phyloP scores from a whole-genome alignment of 768 basidiomycete genomes.

The Mycena vitilis region DNA sequence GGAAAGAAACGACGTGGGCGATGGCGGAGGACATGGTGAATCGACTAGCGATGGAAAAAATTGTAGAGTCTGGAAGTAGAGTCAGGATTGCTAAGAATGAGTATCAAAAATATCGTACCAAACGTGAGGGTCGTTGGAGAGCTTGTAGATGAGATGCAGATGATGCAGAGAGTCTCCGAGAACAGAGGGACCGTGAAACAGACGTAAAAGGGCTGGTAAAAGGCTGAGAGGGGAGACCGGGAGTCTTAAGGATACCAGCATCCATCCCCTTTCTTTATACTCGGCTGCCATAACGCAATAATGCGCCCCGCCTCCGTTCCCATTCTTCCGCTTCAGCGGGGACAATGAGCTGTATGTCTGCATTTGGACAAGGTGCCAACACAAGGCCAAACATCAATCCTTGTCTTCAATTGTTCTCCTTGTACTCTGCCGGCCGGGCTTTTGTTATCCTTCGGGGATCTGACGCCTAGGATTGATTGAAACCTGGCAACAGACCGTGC shows the following conservation, averaged over 20 bases:
- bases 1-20: conserved; percentile 32
- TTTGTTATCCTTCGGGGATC: background rate
- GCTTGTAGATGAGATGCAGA: conserved; percentile 3
- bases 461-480: background rate
- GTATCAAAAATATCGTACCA: background rate
- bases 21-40: conserved; percentile 32
- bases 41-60: conserved; percentile 21
- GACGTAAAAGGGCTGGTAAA: conserved; percentile 15
- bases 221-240: conserved; percentile 26
- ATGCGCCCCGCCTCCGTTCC: conserved; percentile 10
- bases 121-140: conserved; percentile 22
- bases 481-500: background rate
- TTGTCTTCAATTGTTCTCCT: conserved; percentile 22
- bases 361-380: conserved; percentile 1
- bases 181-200: conserved; percentile 27
- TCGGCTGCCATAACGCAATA: conserved; percentile 5
- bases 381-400: conserved; percentile 7
- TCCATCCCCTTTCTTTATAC: conserved; percentile 12
- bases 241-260: conserved; percentile 2
- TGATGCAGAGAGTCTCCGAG: conserved; percentile 24
- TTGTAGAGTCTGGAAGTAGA: background rate
- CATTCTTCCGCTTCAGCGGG: conserved; percentile 24
- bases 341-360: conserved; percentile 21
- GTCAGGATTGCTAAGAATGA: background rate
- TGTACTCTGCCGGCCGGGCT: conserved; percentile 1